Percentiles rank a stretch among this genome's conserved stretches.
These are phyloP conservation scores for Monosporozyma aerobia DNA, from an alignment of 805 yeast genomes.

Conservation along the genomic window DNA sequence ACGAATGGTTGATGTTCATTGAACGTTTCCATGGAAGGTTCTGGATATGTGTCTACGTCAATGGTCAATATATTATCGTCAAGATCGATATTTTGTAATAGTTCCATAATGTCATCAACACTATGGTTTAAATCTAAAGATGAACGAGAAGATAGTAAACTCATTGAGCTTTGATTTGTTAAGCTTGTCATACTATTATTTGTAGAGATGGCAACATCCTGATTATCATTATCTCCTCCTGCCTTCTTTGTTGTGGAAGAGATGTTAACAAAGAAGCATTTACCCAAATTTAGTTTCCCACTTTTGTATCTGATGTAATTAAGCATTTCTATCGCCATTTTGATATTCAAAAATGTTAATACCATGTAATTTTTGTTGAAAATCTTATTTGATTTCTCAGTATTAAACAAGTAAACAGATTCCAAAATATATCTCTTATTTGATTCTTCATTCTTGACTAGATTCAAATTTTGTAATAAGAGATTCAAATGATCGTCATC, in stretches of 20 bases:
- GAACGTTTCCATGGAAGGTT: slow-evolving; percentile 11
- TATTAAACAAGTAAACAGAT: slow-evolving; percentile 17
- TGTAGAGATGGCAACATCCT: not conserved
- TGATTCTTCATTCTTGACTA: slow-evolving; percentile 3
- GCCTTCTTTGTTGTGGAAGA: not conserved
- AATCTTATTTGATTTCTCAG: slow-evolving; percentile 7
- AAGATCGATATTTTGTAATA: slow-evolving; percentile 9
- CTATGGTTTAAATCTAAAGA: slow-evolving; percentile 10
- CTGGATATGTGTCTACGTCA: slow-evolving; percentile 8
- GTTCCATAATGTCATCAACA: slow-evolving; percentile 6
- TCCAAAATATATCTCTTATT: slow-evolving; percentile 24
- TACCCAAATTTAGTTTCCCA: slow-evolving; percentile 5
- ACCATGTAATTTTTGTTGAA: slow-evolving; percentile 18
- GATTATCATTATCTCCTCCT: not conserved
- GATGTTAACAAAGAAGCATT: slow-evolving; percentile 12
- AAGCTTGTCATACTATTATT: not conserved
- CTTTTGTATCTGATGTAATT: slow-evolving; percentile 12
- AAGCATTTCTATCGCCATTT: slow-evolving; percentile 21
- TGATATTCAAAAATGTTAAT: slow-evolving; percentile 20
- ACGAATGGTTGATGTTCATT: slow-evolving; percentile 13
- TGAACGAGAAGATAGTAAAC: slow-evolving; percentile 12
- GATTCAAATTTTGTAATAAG: slow-evolving; percentile 11
- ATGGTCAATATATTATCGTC: slow-evolving; percentile 10
- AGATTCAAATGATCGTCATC: slow-evolving; percentile 8
- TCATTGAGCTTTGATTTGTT: slow-evolving; percentile 7